Percentiles rank a stretch among this genome's conserved stretches.
phyloP scores from a whole-genome alignment of 306 rosid genomes.

The Ceratonia siliqua region DNA sequence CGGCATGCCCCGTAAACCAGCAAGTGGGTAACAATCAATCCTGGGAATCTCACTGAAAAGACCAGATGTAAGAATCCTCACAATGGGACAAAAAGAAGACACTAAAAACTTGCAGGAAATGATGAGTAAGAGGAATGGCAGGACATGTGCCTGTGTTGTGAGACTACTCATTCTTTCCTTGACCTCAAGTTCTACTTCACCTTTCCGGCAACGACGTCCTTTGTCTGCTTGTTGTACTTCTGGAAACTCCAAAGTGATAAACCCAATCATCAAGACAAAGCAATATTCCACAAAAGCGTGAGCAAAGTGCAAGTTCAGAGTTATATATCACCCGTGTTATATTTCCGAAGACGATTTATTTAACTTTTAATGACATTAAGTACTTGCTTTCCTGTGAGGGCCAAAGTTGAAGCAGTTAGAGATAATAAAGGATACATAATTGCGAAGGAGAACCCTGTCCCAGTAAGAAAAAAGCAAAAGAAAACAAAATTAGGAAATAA shows the following conservation, averaged over 20 bases:
- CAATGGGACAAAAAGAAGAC: conserved; percentile 58
- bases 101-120: conserved; percentile 33
- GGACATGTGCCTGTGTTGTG: conserved; percentile 51
- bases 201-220: conserved; percentile 41
- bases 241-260: conserved; percentile 54
- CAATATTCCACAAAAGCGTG: conserved; percentile 11
- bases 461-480: neutral
- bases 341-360: conserved; percentile 31
- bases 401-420: conserved; percentile 27
- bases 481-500: conserved; percentile 22
- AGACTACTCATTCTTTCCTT: conserved; percentile 22
- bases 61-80: conserved; percentile 37
- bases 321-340: conserved; percentile 35
- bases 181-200: conserved; percentile 38
- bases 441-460: conserved; percentile 6
- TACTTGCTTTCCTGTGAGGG: conserved; percentile 38
- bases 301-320: conserved; percentile 35
- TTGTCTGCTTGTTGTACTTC: conserved; percentile 58
- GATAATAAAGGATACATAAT: conserved; percentile 22
- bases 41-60: conserved; percentile 53
- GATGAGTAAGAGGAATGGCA: conserved; percentile 26
- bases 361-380: conserved; percentile 48
- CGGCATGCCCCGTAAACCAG: conserved; percentile 32
- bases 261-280: conserved; percentile 47
- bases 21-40: conserved; percentile 35